These are phyloP conservation scores for Trichoderma erinaceum DNA, from an alignment of 495 filamentous ascomycete genomes.

Conservation along the genomic window DNA sequence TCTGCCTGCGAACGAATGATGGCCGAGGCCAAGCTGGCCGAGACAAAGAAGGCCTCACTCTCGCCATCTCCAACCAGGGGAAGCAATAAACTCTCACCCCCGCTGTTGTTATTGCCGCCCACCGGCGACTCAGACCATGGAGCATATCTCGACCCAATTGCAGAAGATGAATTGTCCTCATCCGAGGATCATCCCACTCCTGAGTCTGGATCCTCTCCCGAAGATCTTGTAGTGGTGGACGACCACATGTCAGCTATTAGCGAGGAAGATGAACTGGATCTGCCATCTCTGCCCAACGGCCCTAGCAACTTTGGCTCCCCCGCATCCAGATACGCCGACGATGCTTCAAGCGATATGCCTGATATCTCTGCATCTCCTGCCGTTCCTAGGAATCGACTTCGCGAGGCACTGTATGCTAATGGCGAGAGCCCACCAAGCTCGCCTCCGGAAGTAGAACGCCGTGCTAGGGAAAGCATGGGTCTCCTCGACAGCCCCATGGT, in stretches of 20 bases:
- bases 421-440: constrained; percentile 36
- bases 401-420: not conserved
- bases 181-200: not conserved
- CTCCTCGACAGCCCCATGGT: constrained; percentile 1
- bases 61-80: not conserved
- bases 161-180: not conserved
- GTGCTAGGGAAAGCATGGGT: not conserved
- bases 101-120: not conserved
- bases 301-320: constrained; percentile 32
- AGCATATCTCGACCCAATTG: constrained; percentile 2
- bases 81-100: not conserved
- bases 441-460: constrained; percentile 24
- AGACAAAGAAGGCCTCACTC: not conserved
- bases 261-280: constrained; percentile 28
- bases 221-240: not conserved
- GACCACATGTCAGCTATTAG: constrained; percentile 5
- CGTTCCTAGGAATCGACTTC: constrained; percentile 20
- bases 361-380: constrained; percentile 32
- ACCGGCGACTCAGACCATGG: not conserved
- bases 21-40: constrained; percentile 29
- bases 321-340: constrained; percentile 28
- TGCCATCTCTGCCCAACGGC: constrained; percentile 25
- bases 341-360: constrained; percentile 23
- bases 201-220: not conserved
- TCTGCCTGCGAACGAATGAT: constrained; percentile 36